phyloP scores from a whole-genome alignment of 2,329 filamentous ascomycete genomes.

The Dryadomyces sulphureus region DNA sequence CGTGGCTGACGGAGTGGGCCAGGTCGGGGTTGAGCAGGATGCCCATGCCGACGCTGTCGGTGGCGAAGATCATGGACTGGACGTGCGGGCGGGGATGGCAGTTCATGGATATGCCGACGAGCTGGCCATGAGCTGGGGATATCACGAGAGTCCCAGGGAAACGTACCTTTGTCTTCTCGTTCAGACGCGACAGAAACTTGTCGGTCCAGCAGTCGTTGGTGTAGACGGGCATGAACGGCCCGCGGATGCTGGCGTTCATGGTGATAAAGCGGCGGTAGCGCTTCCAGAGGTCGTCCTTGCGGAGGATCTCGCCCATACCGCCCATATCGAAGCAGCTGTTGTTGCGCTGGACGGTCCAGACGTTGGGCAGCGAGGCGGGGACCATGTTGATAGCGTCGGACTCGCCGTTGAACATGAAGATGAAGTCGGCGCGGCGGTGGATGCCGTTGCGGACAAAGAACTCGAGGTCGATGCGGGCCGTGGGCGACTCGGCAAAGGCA shows the following conservation, averaged over 20 bases:
- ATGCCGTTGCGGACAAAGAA: constrained; percentile 23
- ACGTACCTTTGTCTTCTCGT: constrained; percentile 16
- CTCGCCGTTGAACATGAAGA: constrained; percentile 24
- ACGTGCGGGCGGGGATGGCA: constrained; percentile 20
- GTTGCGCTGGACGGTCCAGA: constrained; percentile 16
- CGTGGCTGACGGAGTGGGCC: constrained; percentile 7
- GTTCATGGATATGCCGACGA: constrained; percentile 22
- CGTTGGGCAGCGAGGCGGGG: constrained; percentile 16
- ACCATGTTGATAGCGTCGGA: constrained; percentile 14
- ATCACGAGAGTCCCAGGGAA: not conserved
- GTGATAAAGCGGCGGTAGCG: constrained; percentile 22
- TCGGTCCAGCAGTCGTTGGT: constrained; percentile 22
- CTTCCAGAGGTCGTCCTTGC: constrained; percentile 17
- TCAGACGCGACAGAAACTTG: constrained; percentile 17
- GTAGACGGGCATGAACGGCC: constrained; percentile 22
- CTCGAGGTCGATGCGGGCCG: constrained; percentile 18
- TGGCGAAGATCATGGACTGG: constrained; percentile 24
- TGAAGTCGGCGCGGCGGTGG: constrained; percentile 22
- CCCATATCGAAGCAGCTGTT: constrained; percentile 23
- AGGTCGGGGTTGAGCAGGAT: constrained; percentile 18
- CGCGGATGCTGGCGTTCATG: constrained; percentile 20
- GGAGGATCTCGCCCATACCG: constrained; percentile 20
- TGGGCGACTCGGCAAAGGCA: constrained; percentile 20
- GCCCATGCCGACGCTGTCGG: constrained; percentile 22
- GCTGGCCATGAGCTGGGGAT: constrained; percentile 2